These are phyloP conservation scores for Berkeleyomyces rouxiae DNA, from an alignment of 2,329 filamentous ascomycete species.

Conservation along the genomic window DNA sequence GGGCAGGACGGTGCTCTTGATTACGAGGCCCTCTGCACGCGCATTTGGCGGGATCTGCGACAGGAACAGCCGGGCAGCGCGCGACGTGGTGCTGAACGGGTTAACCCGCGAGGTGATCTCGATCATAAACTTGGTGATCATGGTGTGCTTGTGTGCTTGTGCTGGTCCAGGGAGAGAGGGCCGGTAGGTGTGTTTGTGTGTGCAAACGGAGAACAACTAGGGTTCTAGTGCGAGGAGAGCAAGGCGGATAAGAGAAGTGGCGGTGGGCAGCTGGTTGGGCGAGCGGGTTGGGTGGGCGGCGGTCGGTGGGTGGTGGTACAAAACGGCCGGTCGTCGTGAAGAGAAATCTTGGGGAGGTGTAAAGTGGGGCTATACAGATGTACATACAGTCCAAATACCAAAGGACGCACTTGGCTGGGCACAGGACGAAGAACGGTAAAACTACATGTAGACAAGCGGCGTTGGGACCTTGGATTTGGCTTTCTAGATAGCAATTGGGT, in stretches of 20 bases:
- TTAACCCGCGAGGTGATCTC: slow-evolving; percentile 79
- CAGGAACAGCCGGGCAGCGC: slow-evolving; percentile 77
- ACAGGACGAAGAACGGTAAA: too few species aligned
- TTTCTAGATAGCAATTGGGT: too few species aligned
- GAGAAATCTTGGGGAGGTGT: neutral
- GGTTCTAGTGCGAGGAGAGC: neutral
- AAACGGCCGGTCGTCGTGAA: neutral
- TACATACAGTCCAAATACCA: neutral
- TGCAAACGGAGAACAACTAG: neutral
- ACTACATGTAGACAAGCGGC: too few species aligned
- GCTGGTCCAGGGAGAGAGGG: neutral
- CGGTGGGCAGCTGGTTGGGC: neutral
- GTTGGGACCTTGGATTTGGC: too few species aligned
- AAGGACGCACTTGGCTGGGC: too few species aligned
- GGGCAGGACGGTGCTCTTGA: slow-evolving; percentile 62
- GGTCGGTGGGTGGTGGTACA: neutral
- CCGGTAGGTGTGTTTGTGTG: neutral
- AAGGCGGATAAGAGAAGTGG: neutral
- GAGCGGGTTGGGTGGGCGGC: too few species aligned
- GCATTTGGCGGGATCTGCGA: slow-evolving; percentile 68
- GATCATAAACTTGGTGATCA: slow-evolving; percentile 79
- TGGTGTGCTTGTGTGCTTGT: slow-evolving; percentile 24
- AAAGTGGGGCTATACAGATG: slow-evolving; percentile 1
- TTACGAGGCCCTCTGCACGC: slow-evolving; percentile 53
- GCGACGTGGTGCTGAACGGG: slow-evolving; percentile 66